Base-by-base conservation (phyloP, 1,284 basidiomycete genomes). In the Stereum hirsutum region DNA sequence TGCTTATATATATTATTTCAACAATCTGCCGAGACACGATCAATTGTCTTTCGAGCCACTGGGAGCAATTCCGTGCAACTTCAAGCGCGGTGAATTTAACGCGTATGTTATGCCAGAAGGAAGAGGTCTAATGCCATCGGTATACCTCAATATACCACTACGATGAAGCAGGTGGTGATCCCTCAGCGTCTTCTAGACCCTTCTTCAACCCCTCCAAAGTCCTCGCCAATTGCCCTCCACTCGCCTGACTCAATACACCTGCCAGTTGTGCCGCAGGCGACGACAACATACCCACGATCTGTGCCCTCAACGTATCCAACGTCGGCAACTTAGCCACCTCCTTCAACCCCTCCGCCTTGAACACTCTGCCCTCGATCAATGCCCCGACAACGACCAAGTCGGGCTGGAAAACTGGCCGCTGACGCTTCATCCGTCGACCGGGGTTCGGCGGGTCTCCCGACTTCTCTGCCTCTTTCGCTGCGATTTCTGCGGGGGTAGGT, bases 201-300 rank as follows among this genome's bases (percentile, higher is more conserved):
- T 79, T 80, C 65, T 78, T 81, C 53, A 88, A 67, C 0, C 87
- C 87, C 52, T 89, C 84, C 58, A 89, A 58, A 33, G 83, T 84
- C 65, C 86, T 72, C 45, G 80, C 78, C 55, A 89, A 55, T 57
- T 68, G 74, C 19, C 81, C 86, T 49, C 86, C 87, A 55, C 79
- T 71, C 42, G 85, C 87, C 62, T 84, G 73, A 49, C 74, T 74
- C 45, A 89, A 60, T 30, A 88, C 72, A 40, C 69, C 76, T 2
- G 81, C 75, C 24, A 89, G 61, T 60, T 88, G 84, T 42, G 70
- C 66, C 15, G 77, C 78, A 41, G 86, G 86, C 15, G 79, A 69
- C 46, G 78, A 81, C 48, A 90, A 57, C 59, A 90, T 50, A 12
- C 86, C 87, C 19, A 88, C 75, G 46, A 90, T 70, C 59, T 90